phyloP scores from a whole-genome alignment of 345 rosid genomes.

The Streptanthus diversifolius region DNA sequence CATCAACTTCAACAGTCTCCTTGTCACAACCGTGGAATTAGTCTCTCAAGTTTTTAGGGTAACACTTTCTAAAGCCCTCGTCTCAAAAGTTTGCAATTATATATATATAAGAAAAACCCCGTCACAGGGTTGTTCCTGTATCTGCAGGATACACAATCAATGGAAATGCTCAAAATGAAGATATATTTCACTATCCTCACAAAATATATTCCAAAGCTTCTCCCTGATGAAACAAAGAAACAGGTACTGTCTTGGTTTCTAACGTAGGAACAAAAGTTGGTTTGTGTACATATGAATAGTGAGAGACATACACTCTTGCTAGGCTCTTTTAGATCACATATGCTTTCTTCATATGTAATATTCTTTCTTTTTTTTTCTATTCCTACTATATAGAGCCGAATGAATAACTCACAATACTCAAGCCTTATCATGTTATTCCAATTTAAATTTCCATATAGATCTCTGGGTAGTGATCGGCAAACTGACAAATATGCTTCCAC shows the following conservation, averaged over 20 bases:
- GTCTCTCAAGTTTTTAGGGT: conserved; percentile 22
- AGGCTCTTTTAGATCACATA: conserved; percentile 25
- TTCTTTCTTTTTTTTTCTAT: conserved; percentile 10
- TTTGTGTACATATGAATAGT: conserved; percentile 29
- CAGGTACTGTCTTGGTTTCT: conserved; percentile 15
- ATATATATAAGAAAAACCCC: neutral
- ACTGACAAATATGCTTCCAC: neutral
- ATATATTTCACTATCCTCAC: neutral
- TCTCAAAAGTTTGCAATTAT: neutral
- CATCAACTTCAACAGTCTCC: conserved; percentile 59
- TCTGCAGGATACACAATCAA: conserved; percentile 33
- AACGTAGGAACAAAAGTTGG: conserved; percentile 23
- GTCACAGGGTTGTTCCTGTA: neutral
- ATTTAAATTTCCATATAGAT: neutral
- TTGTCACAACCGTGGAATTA: conserved; percentile 87
- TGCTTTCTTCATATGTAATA: conserved; percentile 24
- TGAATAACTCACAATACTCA: conserved; percentile 4
- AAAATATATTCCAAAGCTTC: conserved; percentile 5
- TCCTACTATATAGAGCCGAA: conserved; percentile 9
- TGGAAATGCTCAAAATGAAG: conserved; percentile 12
- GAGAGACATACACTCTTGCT: conserved; percentile 17
- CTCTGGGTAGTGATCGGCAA: neutral
- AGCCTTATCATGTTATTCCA: neutral
- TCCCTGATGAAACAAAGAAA: conserved; percentile 15
- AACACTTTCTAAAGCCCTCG: neutral